phyloP scores from a whole-genome alignment of 768 basidiomycete species.

The Collybia sp. region DNA sequence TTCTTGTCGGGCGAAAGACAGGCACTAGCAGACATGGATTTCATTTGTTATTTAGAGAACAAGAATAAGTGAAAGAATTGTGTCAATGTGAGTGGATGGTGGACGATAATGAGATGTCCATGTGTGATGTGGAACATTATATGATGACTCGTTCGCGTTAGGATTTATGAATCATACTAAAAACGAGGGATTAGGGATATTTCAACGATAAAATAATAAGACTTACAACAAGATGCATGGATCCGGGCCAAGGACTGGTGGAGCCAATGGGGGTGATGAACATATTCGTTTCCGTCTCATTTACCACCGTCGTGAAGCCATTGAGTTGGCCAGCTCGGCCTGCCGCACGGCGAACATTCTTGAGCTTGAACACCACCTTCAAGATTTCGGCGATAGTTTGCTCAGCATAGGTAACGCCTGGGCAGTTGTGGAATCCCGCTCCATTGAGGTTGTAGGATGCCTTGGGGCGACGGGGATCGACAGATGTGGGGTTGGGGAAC shows the following conservation, averaged over 20 bases:
- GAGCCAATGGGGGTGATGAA: conserved; percentile 28
- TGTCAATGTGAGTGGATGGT: no score
- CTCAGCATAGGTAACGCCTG: conserved; percentile 29
- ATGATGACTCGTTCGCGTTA: no score
- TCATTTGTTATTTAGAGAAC: no score
- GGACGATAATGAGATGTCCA: no score
- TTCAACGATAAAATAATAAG: no score
- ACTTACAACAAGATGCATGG: conserved; percentile 29
- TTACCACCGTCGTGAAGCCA: conserved; percentile 21
- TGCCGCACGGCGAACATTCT: conserved; percentile 41
- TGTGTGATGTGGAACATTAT: no score
- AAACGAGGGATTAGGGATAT: no score
- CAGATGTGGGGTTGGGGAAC: conserved; percentile 34
- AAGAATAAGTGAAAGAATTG: no score
- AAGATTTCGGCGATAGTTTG: conserved; percentile 38
- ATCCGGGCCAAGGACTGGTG: conserved; percentile 31
- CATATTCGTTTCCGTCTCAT: conserved; percentile 29
- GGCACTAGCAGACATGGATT: no score
- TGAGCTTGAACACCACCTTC: conserved; percentile 38
- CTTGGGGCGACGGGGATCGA: conserved; percentile 34
- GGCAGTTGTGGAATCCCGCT: conserved; percentile 37
- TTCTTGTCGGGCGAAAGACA: no score
- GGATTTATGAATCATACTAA: no score
- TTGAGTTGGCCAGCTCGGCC: conserved; percentile 36
- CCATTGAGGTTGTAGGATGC: conserved; percentile 23